These are phyloP conservation scores for Fusarium drepaniforme DNA, from an alignment of 2,329 filamentous ascomycete genomes.

Conservation along the genomic window DNA sequence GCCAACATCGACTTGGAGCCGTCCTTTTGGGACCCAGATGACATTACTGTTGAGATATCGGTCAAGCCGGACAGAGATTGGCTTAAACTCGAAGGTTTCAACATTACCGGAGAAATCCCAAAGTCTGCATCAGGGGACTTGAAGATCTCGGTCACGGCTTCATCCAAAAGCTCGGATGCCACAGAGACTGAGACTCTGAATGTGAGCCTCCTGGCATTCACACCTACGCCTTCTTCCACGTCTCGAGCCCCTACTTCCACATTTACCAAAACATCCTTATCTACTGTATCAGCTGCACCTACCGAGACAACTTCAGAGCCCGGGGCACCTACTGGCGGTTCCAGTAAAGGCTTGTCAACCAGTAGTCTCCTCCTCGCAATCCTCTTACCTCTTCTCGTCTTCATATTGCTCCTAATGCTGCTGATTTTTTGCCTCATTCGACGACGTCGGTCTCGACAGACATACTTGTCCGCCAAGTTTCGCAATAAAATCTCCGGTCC, in stretches of 20 bases:
- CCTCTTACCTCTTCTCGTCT: conserved; percentile 56
- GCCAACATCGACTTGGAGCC: conserved; percentile 58
- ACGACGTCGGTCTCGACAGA: conserved; percentile 45
- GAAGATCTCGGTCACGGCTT: conserved; percentile 48
- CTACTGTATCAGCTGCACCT: conserved; percentile 27
- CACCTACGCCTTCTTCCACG: conserved; percentile 34
- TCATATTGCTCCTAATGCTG: conserved; percentile 49
- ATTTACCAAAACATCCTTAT: conserved; percentile 37
- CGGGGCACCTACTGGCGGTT: conserved; percentile 18
- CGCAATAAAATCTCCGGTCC: conserved; percentile 51
- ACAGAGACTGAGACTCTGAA: conserved; percentile 54
- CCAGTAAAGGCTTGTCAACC: conserved; percentile 44
- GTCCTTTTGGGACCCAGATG: conserved; percentile 56
- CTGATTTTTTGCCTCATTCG: conserved; percentile 50
- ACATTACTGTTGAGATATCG: conserved; percentile 53
- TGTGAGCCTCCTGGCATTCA: conserved; percentile 50
- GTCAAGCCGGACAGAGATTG: conserved; percentile 55
- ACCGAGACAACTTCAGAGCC: conserved; percentile 31
- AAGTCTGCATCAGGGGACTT: conserved; percentile 48
- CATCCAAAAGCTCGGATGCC: conserved; percentile 48
- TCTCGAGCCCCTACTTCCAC: conserved; percentile 22
- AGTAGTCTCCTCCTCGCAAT: conserved; percentile 57
- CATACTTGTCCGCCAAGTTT: conserved; percentile 46
- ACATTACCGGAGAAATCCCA: conserved; percentile 57
- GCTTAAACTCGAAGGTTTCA: conserved; percentile 55